Base-by-base conservation (phyloP, 768 basidiomycete genomes). In the Boletus pseudopeckii region DNA sequence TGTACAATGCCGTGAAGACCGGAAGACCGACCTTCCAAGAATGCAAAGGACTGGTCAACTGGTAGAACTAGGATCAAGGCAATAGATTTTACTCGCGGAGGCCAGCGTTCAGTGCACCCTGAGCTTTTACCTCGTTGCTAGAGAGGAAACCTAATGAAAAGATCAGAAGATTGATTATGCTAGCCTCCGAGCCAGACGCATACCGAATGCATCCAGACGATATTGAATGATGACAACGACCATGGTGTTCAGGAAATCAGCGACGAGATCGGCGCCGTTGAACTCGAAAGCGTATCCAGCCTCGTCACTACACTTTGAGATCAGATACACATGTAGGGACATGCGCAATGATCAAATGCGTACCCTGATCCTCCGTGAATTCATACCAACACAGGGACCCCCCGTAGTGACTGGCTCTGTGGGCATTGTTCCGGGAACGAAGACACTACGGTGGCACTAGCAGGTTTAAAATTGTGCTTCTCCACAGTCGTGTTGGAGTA, bases 341-440 rank as follows among this genome's bases (percentile, higher is more conserved):
- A 28, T 17, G 18, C 2, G 3, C 4, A n/a, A n/a, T n/a, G n/a
- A 38, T 40, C 7, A 22, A 24, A 33, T 1, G 2, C 62, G n/a
- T 47, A 70, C 68, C 68, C 72, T n/a, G n/a, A n/a, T 56, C 71
- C 73, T 33, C 72, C 73, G 34, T 74, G 72, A 45, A 74, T 68
- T 62, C 65, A 74, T 8, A 72, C 63, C 26, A 74, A 44, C 11
- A 73, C 71, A 5, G 73, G 73, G 7, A 68, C 53, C 20, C 51
- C 50, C 51, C 1, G 33, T n/a, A 5, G 43, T 24, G 24, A 44
- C 18, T 6, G 58, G 45, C n/a, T 54, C 26, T n/a, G 22, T 7
- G 15, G 47, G 33, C 0, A 56, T 49, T 18, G 8, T 44, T 38
- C 61, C 61, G 0, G 61, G 54, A 0, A 56, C 30, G 41, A 56